Conservation (phyloP, 176 grass and related monocot genomes). For the Tuctoria greenei region DNA sequence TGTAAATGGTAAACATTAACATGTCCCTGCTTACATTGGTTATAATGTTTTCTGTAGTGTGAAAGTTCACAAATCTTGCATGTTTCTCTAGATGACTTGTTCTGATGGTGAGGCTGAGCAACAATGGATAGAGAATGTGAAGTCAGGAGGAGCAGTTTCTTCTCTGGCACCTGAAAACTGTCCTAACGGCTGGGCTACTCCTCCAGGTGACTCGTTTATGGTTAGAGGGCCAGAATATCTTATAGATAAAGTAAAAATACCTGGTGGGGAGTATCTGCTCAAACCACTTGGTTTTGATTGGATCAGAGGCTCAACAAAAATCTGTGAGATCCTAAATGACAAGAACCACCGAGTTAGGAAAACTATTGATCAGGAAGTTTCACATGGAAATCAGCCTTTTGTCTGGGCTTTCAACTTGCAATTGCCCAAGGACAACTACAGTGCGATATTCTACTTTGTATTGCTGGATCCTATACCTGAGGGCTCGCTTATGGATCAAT, state of each 20-base stretch:
- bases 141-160: slow-evolving; percentile 64
- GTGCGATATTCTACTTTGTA: slow-evolving; percentile 73
- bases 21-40: neutral
- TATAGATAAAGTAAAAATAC: slow-evolving; percentile 75
- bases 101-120: slow-evolving; percentile 51
- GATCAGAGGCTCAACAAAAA: slow-evolving; percentile 69
- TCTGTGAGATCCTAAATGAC: slow-evolving; percentile 66
- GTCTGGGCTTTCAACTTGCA: slow-evolving; percentile 97
- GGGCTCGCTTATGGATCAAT: slow-evolving; percentile 71
- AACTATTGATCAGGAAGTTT: slow-evolving; percentile 60
- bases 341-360: slow-evolving; percentile 74
- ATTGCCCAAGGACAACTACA: slow-evolving; percentile 88
- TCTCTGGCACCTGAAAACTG: slow-evolving; percentile 55
- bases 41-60: neutral
- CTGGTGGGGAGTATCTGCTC: slow-evolving; percentile 69
- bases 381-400: slow-evolving; percentile 58
- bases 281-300: slow-evolving; percentile 92
- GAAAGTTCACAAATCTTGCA: neutral
- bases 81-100: slow-evolving; percentile 50
- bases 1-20: neutral
- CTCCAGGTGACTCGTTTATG: slow-evolving; percentile 64
- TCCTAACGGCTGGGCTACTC: slow-evolving; percentile 71
- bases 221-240: slow-evolving; percentile 89
- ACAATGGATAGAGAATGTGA: slow-evolving; percentile 71
- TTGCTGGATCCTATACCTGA: slow-evolving; percentile 55